Percentiles rank a stretch among this genome's conserved stretches.
Conservation (phyloP, 106 monocot genomes). For the Phalaenopsis aphrodite region DNA sequence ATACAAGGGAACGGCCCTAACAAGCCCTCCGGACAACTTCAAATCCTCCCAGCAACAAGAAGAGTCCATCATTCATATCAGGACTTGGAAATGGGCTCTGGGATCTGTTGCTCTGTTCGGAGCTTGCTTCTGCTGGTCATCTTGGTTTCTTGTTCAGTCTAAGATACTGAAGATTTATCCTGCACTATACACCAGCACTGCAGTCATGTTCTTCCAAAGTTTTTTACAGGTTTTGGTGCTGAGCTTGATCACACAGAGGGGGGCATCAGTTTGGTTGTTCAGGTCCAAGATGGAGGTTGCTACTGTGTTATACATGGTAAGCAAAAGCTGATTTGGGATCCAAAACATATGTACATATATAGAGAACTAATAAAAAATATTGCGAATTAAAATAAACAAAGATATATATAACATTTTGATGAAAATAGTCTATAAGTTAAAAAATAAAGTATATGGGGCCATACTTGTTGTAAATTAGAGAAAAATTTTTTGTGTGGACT, state of each 20-base stretch:
- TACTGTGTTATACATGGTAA: slow-evolving; percentile 48
- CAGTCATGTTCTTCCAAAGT: slow-evolving; percentile 55
- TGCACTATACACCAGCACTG: slow-evolving; percentile 44
- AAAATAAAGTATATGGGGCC: too few species aligned
- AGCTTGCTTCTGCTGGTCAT: slow-evolving; percentile 36
- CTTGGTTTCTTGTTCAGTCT: slow-evolving; percentile 70
- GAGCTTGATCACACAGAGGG: slow-evolving; percentile 30
- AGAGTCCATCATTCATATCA: background rate
- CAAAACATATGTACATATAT: background rate
- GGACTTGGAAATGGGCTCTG: slow-evolving; percentile 25
- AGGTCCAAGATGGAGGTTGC: slow-evolving; percentile 40
- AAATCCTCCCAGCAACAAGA: background rate
- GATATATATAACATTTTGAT: too few species aligned
- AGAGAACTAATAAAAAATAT: background rate
- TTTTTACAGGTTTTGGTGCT: slow-evolving; percentile 47
- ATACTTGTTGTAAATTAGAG: too few species aligned
- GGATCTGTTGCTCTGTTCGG: slow-evolving; percentile 39
- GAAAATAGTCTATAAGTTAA: too few species aligned
- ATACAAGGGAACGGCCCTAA: slow-evolving; percentile 55
- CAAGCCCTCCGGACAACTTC: slow-evolving; percentile 7
- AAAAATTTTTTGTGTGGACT: too few species aligned
- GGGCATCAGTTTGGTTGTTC: slow-evolving; percentile 32
- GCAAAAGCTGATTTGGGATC: background rate
- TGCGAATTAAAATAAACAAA: too few species aligned
- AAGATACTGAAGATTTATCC: slow-evolving; percentile 53